Percentiles rank a stretch among this genome's conserved stretches.
phyloP scores from a whole-genome alignment of 106 monocot species.

The Amphibolis antarctica region DNA sequence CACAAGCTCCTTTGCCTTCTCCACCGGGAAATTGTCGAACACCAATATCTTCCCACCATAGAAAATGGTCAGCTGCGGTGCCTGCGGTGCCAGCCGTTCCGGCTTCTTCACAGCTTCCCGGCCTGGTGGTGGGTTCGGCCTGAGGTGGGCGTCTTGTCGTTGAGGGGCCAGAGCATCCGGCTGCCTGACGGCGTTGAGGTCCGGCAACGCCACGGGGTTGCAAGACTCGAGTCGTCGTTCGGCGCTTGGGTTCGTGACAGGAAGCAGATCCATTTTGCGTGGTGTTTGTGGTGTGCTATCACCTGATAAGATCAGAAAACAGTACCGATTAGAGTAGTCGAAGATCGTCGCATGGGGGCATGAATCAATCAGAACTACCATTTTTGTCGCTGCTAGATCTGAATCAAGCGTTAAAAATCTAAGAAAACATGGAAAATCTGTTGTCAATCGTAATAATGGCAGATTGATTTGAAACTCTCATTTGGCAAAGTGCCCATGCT shows the following conservation, averaged over 20 bases:
- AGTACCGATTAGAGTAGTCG: background rate
- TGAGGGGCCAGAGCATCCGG: background rate
- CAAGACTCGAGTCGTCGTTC: background rate
- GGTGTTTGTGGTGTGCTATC: background rate
- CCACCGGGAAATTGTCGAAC: conserved; percentile 45
- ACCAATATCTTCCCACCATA: conserved; percentile 52
- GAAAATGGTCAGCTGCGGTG: conserved; percentile 50
- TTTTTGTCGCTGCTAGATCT: too few species aligned
- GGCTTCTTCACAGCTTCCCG: background rate
- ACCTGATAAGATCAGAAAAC: background rate
- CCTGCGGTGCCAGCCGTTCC: conserved; percentile 8
- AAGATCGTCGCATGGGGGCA: background rate
- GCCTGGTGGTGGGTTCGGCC: background rate
- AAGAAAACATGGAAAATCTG: background rate
- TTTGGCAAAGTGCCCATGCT: too few species aligned
- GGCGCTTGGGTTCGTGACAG: background rate
- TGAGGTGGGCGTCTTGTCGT: background rate
- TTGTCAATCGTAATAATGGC: too few species aligned
- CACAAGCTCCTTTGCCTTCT: conserved; percentile 35
- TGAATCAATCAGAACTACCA: background rate
- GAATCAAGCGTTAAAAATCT: background rate
- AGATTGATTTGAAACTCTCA: too few species aligned
- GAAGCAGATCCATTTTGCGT: conserved; percentile 24
- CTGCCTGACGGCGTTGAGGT: background rate
- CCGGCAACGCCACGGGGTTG: background rate